Evolutionary conservation across 371 early-diverging fungal genomes (phyloP).

Genomic region (Mucor lusitanicus): DNA sequence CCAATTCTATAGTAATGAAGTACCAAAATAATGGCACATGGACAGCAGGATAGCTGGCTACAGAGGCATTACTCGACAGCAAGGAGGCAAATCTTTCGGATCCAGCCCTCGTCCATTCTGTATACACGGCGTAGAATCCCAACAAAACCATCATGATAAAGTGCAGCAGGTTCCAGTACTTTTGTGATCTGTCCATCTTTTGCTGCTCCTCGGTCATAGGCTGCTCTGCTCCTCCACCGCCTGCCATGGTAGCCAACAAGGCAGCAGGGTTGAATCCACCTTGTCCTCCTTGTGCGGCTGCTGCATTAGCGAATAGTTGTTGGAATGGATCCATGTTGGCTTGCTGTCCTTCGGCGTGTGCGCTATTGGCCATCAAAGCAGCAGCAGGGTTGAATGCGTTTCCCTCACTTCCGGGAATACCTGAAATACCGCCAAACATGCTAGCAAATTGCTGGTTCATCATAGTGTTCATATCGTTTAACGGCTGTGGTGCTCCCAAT

Average conservation of each 20-base stretch:
- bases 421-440: conserved; percentile 22
- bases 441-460: conserved; percentile 12
- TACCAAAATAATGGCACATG: conserved; percentile 66
- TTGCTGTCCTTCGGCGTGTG: not conserved
- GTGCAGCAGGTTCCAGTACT: conserved; percentile 59
- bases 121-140: conserved; percentile 51
- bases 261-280: conserved; percentile 24
- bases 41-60: conserved; percentile 19
- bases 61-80: conserved; percentile 5
- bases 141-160: conserved; percentile 47
- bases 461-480: conserved; percentile 4
- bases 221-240: not conserved
- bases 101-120: conserved; percentile 44
- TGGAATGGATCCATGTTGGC: not conserved
- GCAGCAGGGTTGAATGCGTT: conserved; percentile 19
- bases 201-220: conserved; percentile 14
- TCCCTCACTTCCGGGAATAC: conserved; percentile 9
- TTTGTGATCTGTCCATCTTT: not conserved
- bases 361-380: not conserved
- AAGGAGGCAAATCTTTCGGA: conserved; percentile 44
- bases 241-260: conserved; percentile 1
- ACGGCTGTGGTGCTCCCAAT: conserved; percentile 41
- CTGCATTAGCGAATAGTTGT: not conserved
- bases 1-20: conserved; percentile 57
- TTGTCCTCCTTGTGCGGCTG: not conserved